These are phyloP conservation scores for Cryphonectria parasitica DNA, from an alignment of 2,329 filamentous ascomycete genomes.

Conservation along the genomic window DNA sequence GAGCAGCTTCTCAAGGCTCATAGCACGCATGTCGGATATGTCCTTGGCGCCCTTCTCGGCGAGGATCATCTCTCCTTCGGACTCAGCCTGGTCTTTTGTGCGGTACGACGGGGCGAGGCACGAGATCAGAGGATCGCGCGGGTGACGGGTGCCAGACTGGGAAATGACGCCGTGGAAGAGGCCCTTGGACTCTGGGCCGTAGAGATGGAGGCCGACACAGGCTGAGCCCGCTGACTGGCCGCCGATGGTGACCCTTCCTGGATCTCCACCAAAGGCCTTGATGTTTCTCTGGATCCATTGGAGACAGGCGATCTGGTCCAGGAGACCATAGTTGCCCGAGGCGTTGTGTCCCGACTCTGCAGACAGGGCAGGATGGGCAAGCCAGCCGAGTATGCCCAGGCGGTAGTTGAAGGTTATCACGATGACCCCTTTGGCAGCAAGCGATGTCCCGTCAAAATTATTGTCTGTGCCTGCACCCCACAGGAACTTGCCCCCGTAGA, in stretches of 20 bases:
- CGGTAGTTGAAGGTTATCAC: slow-evolving; percentile 18
- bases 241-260: slow-evolving; percentile 11
- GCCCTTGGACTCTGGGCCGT: slow-evolving; percentile 13
- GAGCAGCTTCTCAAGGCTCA: slow-evolving; percentile 28
- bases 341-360: slow-evolving; percentile 11
- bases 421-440: slow-evolving; percentile 2
- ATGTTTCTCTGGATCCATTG: slow-evolving; percentile 12
- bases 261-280: slow-evolving; percentile 12
- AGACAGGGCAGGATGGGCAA: slow-evolving; percentile 4
- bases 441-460: slow-evolving; percentile 2
- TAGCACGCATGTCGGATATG: slow-evolving; percentile 32
- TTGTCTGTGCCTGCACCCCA: slow-evolving; percentile 9
- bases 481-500: slow-evolving; percentile 12
- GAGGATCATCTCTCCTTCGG: slow-evolving; percentile 30
- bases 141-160: slow-evolving; percentile 8
- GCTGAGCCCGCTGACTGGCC: slow-evolving; percentile 8
- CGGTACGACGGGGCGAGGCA: slow-evolving; percentile 36
- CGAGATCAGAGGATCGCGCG: slow-evolving; percentile 32
- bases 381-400: slow-evolving; percentile 13
- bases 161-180: slow-evolving; percentile 10
- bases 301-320: slow-evolving; percentile 13
- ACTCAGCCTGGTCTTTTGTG: slow-evolving; percentile 32
- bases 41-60: slow-evolving; percentile 30
- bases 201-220: slow-evolving; percentile 11
- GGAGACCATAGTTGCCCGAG: slow-evolving; percentile 16